phyloP scores from a whole-genome alignment of 2,329 filamentous ascomycete species.

The Neopestalotiopsis sp. region DNA sequence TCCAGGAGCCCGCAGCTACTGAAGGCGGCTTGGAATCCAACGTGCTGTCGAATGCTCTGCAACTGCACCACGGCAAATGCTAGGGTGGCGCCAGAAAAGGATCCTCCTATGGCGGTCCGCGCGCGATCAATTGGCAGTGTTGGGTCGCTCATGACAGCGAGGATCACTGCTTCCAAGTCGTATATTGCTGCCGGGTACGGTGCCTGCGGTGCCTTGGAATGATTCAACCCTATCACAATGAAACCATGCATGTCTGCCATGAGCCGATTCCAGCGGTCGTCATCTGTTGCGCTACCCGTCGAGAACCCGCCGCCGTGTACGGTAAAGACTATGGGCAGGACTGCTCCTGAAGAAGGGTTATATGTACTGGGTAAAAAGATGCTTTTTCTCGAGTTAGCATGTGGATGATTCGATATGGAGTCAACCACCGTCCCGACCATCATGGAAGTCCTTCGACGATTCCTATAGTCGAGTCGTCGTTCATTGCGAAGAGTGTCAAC shows the following conservation, averaged over 20 bases:
- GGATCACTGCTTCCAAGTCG: constrained; percentile 15
- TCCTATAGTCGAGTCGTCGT: too few species aligned
- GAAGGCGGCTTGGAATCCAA: constrained; percentile 8
- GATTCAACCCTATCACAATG: constrained; percentile 14
- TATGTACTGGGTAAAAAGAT: constrained; percentile 14
- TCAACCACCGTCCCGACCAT: too few species aligned
- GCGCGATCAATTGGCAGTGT: constrained; percentile 14
- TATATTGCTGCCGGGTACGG: constrained; percentile 15
- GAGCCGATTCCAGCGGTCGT: constrained; percentile 17
- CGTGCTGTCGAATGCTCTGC: constrained; percentile 3
- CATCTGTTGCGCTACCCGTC: constrained; percentile 13
- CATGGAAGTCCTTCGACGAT: too few species aligned
- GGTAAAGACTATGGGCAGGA: constrained; percentile 14
- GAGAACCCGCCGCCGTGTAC: constrained; percentile 16
- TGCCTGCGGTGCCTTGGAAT: constrained; percentile 11
- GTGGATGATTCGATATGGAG: neutral
- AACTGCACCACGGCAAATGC: constrained; percentile 15
- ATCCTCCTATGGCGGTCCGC: constrained; percentile 15
- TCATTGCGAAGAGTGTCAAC: neutral
- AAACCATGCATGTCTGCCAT: constrained; percentile 12
- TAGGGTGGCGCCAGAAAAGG: constrained; percentile 12
- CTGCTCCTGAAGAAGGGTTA: neutral
- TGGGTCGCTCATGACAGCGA: constrained; percentile 8
- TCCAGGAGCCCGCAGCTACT: constrained; percentile 16
- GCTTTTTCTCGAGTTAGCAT: neutral